Evolutionary conservation across 805 yeast genomes (phyloP), one percentile per base, ranked within the genome.

Genomic region (Candida nanaspora): DNA sequence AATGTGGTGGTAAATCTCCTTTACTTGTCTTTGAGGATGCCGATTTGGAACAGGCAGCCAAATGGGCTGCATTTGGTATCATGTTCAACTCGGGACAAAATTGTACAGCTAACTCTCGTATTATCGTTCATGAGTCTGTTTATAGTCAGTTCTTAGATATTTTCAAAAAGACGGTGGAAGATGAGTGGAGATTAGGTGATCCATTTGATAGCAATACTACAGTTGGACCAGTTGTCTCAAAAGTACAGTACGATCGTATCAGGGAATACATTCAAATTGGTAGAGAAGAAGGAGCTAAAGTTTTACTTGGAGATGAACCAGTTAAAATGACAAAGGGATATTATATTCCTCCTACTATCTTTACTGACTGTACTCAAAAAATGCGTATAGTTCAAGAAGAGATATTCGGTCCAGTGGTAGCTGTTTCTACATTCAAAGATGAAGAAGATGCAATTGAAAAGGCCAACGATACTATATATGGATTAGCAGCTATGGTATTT

Each of bases 401-500:
- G 63, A 85, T 86, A 43, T 86, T 86, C 60, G 95, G 95, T 16
- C 95, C 95, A 14, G 95, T 86, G 27, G 86, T 81, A 21, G 69
- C 78, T 7, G 68, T 82, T 28, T 76, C 81, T 42, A 76, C 74
- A 60, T 86, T 86, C 64, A 56, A 65, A 29, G 66, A 78, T 25
- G 82, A 78, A 48, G 82, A 76, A 38, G 89, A 86, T 54, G 95
- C 78, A 5, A 47, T 86, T 22, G 65, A 60, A 46, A 70, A 69
- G 44, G 94, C 94, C 49, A 86, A 86, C 60, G 76, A 74, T 51
- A 72, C 87, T 10, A 71, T 70, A 39, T 86, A 85, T 56, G 95
- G 95, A 6, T 74, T 86, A 42, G 95, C 89, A 9, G 86, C 89
- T 4, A 82, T 89, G 56, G 75, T 86, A 10, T 86, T 86, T 70